Percentiles rank a stretch among this genome's conserved stretches.
phyloP scores from a whole-genome alignment of 2,329 filamentous ascomycete species.

The Paecilomyces fulvus region DNA sequence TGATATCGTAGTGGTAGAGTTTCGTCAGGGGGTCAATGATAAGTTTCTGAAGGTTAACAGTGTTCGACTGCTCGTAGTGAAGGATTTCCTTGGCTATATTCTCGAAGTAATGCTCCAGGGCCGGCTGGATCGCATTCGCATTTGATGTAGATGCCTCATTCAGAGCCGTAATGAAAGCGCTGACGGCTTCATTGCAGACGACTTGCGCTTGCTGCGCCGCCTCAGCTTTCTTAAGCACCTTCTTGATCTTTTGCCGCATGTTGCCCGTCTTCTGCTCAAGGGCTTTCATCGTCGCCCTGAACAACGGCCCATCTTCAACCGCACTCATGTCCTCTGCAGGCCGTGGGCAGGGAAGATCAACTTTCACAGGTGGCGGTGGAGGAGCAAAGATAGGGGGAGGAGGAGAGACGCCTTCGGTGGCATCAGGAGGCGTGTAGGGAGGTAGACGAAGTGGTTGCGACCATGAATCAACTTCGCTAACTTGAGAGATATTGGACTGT shows the following conservation, averaged over 20 bases:
- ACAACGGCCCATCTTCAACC: conserved; percentile 87
- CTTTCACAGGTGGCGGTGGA: conserved; percentile 51
- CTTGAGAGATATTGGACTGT: conserved; percentile 75
- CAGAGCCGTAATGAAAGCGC: conserved; percentile 74
- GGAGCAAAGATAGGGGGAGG: conserved; percentile 15
- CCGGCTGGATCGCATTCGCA: conserved; percentile 92
- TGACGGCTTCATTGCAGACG: conserved; percentile 77
- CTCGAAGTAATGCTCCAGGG: conserved; percentile 95
- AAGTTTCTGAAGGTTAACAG: conserved; percentile 74
- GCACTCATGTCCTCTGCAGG: conserved; percentile 77
- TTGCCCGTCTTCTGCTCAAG: conserved; percentile 93
- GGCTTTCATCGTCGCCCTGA: conserved; percentile 92
- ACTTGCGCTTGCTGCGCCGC: conserved; percentile 71
- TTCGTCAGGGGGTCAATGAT: conserved; percentile 92
- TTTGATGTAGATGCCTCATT: conserved; percentile 84
- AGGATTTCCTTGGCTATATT: conserved; percentile 90
- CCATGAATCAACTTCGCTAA: conserved; percentile 59
- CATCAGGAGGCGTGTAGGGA: conserved; percentile 23
- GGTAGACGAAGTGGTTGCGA: conserved; percentile 22
- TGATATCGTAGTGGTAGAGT: conserved; percentile 92
- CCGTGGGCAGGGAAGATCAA: conserved; percentile 79
- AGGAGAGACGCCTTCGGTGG: conserved; percentile 12
- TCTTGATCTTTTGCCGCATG: conserved; percentile 92
- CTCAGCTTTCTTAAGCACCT: conserved; percentile 89
- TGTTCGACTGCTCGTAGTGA: conserved; percentile 76